These are phyloP conservation scores for Debaryomyces psychrophilus DNA, from an alignment of 1,139 yeast species.

Conservation along the genomic window DNA sequence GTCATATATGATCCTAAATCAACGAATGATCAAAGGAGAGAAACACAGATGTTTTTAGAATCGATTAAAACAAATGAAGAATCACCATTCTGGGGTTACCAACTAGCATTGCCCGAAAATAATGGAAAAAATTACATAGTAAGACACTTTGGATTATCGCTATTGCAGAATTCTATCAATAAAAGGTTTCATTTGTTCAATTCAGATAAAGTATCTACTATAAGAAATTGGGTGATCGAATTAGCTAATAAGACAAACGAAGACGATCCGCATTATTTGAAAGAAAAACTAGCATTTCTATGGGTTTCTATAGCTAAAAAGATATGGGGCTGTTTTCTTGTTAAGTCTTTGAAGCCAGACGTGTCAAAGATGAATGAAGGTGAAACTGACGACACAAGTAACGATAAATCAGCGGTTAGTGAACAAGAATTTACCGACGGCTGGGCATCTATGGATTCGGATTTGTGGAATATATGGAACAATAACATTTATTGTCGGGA, in stretches of 20 bases:
- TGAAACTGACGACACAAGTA: not conserved
- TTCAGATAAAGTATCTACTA: slow-evolving; percentile 64
- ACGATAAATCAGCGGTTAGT: slow-evolving; percentile 17
- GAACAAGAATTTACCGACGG: slow-evolving; percentile 60
- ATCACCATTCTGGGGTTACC: slow-evolving; percentile 93
- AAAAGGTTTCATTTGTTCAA: slow-evolving; percentile 58
- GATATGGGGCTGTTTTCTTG: slow-evolving; percentile 74
- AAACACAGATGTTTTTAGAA: slow-evolving; percentile 76
- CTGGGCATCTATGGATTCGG: slow-evolving; percentile 90
- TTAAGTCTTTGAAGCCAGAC: slow-evolving; percentile 24
- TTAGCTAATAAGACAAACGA: slow-evolving; percentile 60
- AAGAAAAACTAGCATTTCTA: slow-evolving; percentile 83
- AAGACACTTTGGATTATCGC: slow-evolving; percentile 86
- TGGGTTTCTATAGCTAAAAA: slow-evolving; percentile 96
- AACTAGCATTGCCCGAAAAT: slow-evolving; percentile 67
- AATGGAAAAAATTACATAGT: slow-evolving; percentile 68
- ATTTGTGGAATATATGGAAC: slow-evolving; percentile 76
- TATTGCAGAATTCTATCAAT: slow-evolving; percentile 73
- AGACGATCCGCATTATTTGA: slow-evolving; percentile 86
- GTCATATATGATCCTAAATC: slow-evolving; percentile 77
- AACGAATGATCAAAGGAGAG: slow-evolving; percentile 61
- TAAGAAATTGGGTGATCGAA: slow-evolving; percentile 84
- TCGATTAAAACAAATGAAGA: slow-evolving; percentile 74
- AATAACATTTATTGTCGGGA: slow-evolving; percentile 66
- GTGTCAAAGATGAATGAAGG: slow-evolving; percentile 1